Evolutionary conservation across 345 rosid species (phyloP).

Genomic region (Lepidium africanum): DNA sequence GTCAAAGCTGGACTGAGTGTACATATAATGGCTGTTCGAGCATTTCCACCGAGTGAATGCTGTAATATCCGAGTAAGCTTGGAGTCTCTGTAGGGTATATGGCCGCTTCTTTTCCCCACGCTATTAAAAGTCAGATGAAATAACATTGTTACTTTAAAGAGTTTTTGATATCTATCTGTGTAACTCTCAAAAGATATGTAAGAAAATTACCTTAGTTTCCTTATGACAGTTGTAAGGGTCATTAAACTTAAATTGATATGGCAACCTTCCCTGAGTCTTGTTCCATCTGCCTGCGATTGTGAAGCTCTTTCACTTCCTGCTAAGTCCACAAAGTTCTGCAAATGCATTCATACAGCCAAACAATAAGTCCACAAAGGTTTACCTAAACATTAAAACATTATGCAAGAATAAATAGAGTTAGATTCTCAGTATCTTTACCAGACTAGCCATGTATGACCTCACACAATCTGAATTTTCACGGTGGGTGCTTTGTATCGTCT

Average conservation of each 20-base stretch:
- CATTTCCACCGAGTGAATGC: slow-evolving; percentile 99
- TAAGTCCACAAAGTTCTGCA: slow-evolving; percentile 96
- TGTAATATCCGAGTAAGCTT: slow-evolving; percentile 96
- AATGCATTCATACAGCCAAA: slow-evolving; percentile 11
- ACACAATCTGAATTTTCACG: slow-evolving; percentile 93
- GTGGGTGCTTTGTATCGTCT: slow-evolving; percentile 89
- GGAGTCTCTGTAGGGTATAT: slow-evolving; percentile 93
- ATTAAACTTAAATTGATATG: slow-evolving; percentile 98
- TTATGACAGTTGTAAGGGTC: slow-evolving; percentile 96
- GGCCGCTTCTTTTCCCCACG: slow-evolving; percentile 93
- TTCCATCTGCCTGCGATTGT: slow-evolving; percentile 93
- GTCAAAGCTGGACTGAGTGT: slow-evolving; percentile 87
- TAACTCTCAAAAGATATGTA: not conserved
- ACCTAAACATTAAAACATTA: not conserved
- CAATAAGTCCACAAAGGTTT: slow-evolving; percentile 60
- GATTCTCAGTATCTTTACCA: slow-evolving; percentile 43
- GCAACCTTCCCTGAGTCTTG: slow-evolving; percentile 97
- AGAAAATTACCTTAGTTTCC: slow-evolving; percentile 77
- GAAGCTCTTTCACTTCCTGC: slow-evolving; percentile 99
- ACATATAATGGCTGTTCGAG: slow-evolving; percentile 96
- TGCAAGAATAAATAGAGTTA: not conserved
- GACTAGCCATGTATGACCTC: slow-evolving; percentile 89
- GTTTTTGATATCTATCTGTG: not conserved
- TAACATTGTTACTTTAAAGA: not conserved
- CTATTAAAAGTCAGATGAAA: slow-evolving; percentile 31